These are phyloP conservation scores for Colletotrichum camelliae DNA, from an alignment of 2,329 filamentous ascomycete genomes.

Conservation along the genomic window DNA sequence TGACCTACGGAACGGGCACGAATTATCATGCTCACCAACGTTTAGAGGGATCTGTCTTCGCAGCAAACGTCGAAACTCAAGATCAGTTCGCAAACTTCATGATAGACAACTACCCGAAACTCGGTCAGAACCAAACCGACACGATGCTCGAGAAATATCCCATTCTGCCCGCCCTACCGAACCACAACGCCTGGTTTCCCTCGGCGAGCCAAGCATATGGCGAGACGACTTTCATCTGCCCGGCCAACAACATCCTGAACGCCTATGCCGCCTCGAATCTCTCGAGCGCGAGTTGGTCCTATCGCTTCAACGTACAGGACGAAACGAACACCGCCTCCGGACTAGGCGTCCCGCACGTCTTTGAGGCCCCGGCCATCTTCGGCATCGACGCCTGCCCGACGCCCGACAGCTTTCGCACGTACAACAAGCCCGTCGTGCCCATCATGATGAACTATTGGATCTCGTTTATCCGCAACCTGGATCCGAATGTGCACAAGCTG, in stretches of 20 bases:
- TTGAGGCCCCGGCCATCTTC: conserved; percentile 53
- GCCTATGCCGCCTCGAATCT: conserved; percentile 28
- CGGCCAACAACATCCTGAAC: conserved; percentile 43
- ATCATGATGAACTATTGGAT: conserved; percentile 56
- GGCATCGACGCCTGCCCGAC: conserved; percentile 43
- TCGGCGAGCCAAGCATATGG: conserved; percentile 47
- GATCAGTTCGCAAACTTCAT: conserved; percentile 45
- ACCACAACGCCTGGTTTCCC: conserved; percentile 49
- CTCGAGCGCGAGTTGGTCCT: conserved; percentile 42
- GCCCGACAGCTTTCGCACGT: conserved; percentile 44
- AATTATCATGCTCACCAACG: not conserved
- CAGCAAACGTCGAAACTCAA: conserved; percentile 37
- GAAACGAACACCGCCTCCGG: conserved; percentile 37
- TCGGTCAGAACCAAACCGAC: conserved; percentile 39
- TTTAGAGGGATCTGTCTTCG: conserved; percentile 53
- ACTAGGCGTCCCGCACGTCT: conserved; percentile 53
- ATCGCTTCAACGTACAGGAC: conserved; percentile 56
- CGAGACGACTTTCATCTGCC: conserved; percentile 52
- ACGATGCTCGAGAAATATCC: conserved; percentile 46
- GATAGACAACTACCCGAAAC: conserved; percentile 51
- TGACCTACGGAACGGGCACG: too few relatives aligned
- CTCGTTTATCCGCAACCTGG: conserved; percentile 50
- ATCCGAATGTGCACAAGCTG: conserved; percentile 46
- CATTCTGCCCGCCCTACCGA: conserved; percentile 34
- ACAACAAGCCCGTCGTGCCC: conserved; percentile 50